Evolutionary conservation across 2,329 filamentous ascomycete genomes (phyloP), one percentile per base, ranked within the genome.

Genomic region (Curvularia hawaiiensis): DNA sequence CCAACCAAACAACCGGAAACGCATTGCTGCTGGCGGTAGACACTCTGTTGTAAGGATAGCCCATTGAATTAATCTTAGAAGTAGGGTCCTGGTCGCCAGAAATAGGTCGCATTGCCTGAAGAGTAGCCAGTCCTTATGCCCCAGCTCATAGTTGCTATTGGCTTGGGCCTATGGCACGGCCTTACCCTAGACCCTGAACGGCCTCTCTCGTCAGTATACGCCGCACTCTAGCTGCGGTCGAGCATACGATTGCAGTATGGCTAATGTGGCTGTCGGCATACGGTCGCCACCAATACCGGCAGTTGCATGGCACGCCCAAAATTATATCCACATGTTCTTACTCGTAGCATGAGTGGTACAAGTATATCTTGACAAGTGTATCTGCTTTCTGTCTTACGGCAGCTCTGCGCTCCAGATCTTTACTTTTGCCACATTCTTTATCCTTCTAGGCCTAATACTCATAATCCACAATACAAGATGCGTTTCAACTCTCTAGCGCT

Each of bases 401-500:
- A 33, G 16, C 16, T 16, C 18, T 16, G 45, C 26, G n/a, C 8
- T 45, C 28, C 54, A 46, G 41, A 26, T 26, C 20, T 22, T 28
- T 28, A 16, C 26, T 31, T 39, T 24, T 41, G 2, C 22, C 30
- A 26, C 14, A n/a, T 35, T 28, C 41, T 18, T 46, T 31, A n/a
- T 31, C 11, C 22, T 44, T 5, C 40, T 45, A 40, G 9, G 14
- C 22, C 26, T 22, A 31, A 56, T 24, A 26, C 18, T 31, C 20
- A 20, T 35, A 44, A 31, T 12, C 26, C 22, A 9, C 35, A 24
- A 16, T 35, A n/a, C 54, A 67, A 61, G 12, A 73, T 73, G 70
- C 67, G 66, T 48, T 61, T 73, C 59, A 67, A 26, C 52, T 61
- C 59, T 31, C 48, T 67, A n/a, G 60, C 67, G 28, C 52, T 72